Base-by-base conservation (phyloP, 352 stramenopile genomes). In the Nothophytophthora sp. region DNA sequence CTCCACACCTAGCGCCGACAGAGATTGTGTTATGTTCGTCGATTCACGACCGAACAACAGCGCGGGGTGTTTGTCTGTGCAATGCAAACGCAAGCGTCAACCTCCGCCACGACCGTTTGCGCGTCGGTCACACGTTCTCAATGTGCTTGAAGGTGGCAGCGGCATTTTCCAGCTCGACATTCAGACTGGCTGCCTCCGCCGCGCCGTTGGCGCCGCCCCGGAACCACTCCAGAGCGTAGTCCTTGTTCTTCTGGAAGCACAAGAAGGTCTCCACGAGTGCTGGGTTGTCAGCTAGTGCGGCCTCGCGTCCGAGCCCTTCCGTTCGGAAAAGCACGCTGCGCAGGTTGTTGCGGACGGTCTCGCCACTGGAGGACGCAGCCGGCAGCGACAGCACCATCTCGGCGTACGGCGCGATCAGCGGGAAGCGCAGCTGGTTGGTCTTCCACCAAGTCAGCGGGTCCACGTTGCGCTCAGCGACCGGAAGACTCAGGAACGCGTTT, bases 201-300 rank as follows among this genome's bases (percentile, higher is more conserved):
- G 71, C 60, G 13, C 45, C 51, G 12, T 20, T 69, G 9, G 60
- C 40, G 16, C 68, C 69, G 40, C 67, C 81, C 46, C 73, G 71
- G 70, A 92, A 89, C 77, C 80, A 89, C 55, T 92, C 82, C 19
- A 91, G 44, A 4, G 75, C 82, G 33, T 73, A 83, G 18, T 83
- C 59, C 52, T 86, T 86, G 66, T 93, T 93, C 63, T 85, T 85
- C 55, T 93, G 82, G 55, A 93, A 93, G 60, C 73, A 86, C 34
- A 93, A 29, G 45, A 86, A 89, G 40, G 78, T 73, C 43, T 91
- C 78, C n/a, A 88, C 47, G 29, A 93, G 64, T 6, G 65, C 66
- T 19, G 72, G 70, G 41, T 68, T 85, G 18, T 60, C 71, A 12
- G 71, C 65, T 36, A 90, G 63, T 15, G 52, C 49, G 9, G 52